Percentiles rank a stretch among this genome's conserved stretches.
Conservation (phyloP, 2,329 filamentous ascomycete species). For the Ascochyta fabae region DNA sequence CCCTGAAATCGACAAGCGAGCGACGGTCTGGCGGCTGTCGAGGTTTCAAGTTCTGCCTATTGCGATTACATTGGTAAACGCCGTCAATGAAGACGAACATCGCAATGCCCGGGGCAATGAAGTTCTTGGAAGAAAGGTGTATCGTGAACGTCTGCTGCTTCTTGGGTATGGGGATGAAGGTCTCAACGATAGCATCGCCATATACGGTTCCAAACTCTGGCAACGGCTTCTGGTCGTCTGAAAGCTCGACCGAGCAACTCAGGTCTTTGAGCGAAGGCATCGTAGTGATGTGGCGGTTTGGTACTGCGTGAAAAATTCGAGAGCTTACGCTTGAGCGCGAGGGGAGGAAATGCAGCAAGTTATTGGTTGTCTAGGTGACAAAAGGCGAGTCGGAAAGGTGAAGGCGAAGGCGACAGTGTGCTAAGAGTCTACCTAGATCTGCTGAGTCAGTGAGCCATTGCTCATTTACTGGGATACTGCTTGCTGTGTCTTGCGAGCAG, state of each 20-base stretch:
- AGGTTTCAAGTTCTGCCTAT: conserved; percentile 52
- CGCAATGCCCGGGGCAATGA: conserved; percentile 60
- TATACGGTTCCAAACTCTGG: conserved; percentile 59
- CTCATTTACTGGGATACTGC: background rate
- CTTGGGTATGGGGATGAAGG: conserved; percentile 58
- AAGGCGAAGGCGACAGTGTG: conserved; percentile 7
- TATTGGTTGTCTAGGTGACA: background rate
- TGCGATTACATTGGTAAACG: conserved; percentile 64
- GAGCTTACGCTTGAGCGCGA: background rate
- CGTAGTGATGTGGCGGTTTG: background rate
- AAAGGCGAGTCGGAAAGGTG: background rate
- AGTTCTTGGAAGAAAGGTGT: conserved; percentile 56
- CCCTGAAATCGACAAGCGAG: conserved; percentile 55
- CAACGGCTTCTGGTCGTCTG: conserved; percentile 49
- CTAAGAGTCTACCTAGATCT: background rate
- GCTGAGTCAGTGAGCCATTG: background rate
- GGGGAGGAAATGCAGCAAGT: background rate
- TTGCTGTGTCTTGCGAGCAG: background rate
- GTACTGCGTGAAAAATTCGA: background rate
- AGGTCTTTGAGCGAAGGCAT: conserved; percentile 64
- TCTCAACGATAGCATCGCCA: conserved; percentile 59
- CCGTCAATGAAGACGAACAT: conserved; percentile 65
- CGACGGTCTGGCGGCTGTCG: conserved; percentile 36
- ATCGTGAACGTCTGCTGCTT: conserved; percentile 56
- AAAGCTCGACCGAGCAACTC: conserved; percentile 59